Base-by-base conservation (phyloP, 2,329 filamentous ascomycete species). In the Paraphoma sp. region DNA sequence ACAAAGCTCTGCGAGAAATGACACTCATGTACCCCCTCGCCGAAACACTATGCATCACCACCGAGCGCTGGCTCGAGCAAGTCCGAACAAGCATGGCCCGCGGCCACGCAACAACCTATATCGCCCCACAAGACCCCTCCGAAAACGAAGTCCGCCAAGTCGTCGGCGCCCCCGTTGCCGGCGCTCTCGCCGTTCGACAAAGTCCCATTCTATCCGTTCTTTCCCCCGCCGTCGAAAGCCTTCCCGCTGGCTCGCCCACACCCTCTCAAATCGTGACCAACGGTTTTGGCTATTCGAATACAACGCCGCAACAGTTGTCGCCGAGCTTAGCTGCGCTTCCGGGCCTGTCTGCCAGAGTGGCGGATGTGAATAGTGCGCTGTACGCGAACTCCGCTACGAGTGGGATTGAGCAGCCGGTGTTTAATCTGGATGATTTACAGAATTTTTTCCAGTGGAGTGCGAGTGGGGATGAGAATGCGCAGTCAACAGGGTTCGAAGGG, bases 381-480 rank as follows among this genome's bases (percentile, higher is more conserved):
- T 63, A 65, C 18, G 59, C 63, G 0, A 57, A 55, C 1, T 53
- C 57, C 16, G 53, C 63, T 10, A 56, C 62, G 7, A 36, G 45
- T 6, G 54, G 52, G 4, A 51, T 64, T 1, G 69, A 72, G 6
- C 69, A 69, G 23, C 69, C 68, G 11, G 68, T 72, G 44, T 71
- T 73, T 38, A 69, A 73, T 28, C 57, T 73, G 3, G 68, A 73
- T 23, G 69, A 72, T 46, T 42, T 73, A 2, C 71, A 73, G 28
- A 72, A 73, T 17, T 73, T 73, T 51, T 73, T 73, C 48, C 68
- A 71, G 18, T 72, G 69, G 69, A 67, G 69, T 17, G 65, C 64
- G 18, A 68, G 51, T 31, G 61, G 62, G 12, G 59, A 62, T 12
- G 69, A 71, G 46, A 67, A 68, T 41, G 65, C 62, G 16, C 69